Conservation (phyloP, 768 basidiomycete species). For the Auriscalpium vulgare region DNA sequence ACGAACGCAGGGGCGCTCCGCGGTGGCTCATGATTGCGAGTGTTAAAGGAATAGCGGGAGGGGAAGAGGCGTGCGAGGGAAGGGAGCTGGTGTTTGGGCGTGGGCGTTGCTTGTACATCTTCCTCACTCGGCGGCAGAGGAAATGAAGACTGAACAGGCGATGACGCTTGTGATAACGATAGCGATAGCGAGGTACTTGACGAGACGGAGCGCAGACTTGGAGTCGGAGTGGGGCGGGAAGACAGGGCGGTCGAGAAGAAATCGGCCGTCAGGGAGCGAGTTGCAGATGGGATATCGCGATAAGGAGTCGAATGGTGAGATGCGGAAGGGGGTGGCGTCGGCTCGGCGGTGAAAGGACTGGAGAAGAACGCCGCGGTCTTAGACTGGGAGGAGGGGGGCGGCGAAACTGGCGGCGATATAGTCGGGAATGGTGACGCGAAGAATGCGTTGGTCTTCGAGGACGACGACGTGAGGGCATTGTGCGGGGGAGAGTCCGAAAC, state of each 20-base stretch:
- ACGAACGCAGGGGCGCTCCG: constrained; percentile 4
- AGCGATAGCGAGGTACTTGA: constrained; percentile 11
- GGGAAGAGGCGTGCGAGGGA: constrained; percentile 13
- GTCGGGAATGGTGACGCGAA: constrained; percentile 5
- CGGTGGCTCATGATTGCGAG: background rate
- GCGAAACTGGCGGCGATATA: background rate
- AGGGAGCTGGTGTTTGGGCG: constrained; percentile 4
- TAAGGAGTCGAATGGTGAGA: no score
- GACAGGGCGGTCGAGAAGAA: constrained; percentile 7
- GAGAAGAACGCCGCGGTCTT: constrained; percentile 15
- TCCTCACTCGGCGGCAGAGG: background rate
- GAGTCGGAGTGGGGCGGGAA: constrained; percentile 9
- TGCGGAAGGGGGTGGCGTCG: no score
- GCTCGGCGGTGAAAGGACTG: background rate
- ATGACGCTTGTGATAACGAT: constrained; percentile 7
- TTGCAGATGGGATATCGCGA: background rate
- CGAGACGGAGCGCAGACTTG: constrained; percentile 13
- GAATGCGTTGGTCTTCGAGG: background rate
- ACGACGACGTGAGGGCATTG: background rate
- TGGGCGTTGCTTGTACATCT: constrained; percentile 4
- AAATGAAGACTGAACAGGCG: background rate
- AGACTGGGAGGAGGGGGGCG: constrained; percentile 6
- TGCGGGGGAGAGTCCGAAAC: background rate
- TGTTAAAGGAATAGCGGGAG: constrained; percentile 8
- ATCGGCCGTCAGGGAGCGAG: constrained; percentile 11